phyloP scores from a whole-genome alignment of 805 yeast species.

The Kodamaea lidongshanica region DNA sequence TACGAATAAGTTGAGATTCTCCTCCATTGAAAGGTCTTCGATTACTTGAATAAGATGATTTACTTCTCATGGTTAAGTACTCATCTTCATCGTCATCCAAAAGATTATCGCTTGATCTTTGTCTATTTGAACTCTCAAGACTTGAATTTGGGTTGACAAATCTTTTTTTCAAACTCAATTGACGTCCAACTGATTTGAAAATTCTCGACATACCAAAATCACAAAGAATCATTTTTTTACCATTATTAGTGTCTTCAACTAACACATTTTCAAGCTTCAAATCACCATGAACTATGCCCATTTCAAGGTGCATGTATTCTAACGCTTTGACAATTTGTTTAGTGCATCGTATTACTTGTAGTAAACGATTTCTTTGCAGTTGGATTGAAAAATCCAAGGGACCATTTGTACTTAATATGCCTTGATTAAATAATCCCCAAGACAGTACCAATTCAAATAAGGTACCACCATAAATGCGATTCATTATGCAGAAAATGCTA shows the following conservation, averaged over 20 bases:
- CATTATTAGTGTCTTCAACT: constrained; percentile 33
- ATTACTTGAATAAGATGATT: constrained; percentile 26
- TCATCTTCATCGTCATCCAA: constrained; percentile 11
- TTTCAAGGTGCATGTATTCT: constrained; percentile 48
- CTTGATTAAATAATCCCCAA: constrained; percentile 50
- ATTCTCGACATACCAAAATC: constrained; percentile 80
- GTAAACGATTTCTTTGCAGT: constrained; percentile 28
- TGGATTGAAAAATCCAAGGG: constrained; percentile 24
- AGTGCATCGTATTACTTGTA: constrained; percentile 28
- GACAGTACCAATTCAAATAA: constrained; percentile 65
- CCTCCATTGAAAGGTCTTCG: constrained; percentile 33
- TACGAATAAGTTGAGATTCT: constrained; percentile 19
- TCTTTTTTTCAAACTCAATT: too few relatives aligned
- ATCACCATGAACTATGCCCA: constrained; percentile 74
- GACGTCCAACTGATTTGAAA: constrained; percentile 14
- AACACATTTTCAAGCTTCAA: constrained; percentile 76
- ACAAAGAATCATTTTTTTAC: constrained; percentile 51
- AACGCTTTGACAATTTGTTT: constrained; percentile 56
- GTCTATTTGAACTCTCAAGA: constrained; percentile 15
- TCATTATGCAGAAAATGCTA: constrained; percentile 68
- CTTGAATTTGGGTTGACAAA: constrained; percentile 22
- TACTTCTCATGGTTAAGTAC: constrained; percentile 24
- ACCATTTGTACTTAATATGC: constrained; percentile 21
- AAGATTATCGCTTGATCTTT: constrained; percentile 8
- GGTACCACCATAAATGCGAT: constrained; percentile 68